Evolutionary conservation across 192 early-diverging fungal species (phyloP).

Genomic region (Haplosporangium gracile): DNA sequence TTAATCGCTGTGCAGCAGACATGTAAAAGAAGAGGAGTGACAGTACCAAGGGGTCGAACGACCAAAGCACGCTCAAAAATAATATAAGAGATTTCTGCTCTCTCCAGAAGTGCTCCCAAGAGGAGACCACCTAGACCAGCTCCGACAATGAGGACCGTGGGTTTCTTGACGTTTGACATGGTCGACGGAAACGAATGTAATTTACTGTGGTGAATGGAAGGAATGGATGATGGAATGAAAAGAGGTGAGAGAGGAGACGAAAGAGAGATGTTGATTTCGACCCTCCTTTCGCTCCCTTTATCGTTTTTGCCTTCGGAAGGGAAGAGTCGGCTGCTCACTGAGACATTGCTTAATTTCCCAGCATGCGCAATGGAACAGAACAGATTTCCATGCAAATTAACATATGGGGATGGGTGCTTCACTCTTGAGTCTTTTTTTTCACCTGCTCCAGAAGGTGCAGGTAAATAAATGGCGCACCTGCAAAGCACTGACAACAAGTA

Average conservation of each 20-base stretch:
- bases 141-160: constrained; percentile 1
- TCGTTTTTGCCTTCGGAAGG: too few species aligned
- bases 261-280: not conserved
- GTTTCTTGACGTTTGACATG: not conserved
- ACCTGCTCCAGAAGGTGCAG: too few species aligned
- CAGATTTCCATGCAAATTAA: too few species aligned
- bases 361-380: too few species aligned
- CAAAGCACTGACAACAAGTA: too few species aligned
- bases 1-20: too few species aligned
- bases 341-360: too few species aligned
- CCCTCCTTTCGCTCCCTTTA: too few species aligned
- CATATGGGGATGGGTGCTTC: too few species aligned
- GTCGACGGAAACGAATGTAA: not conserved
- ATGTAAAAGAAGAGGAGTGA: not conserved
- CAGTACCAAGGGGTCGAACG: not conserved
- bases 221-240: not conserved
- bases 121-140: not conserved
- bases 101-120: not conserved
- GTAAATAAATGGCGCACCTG: too few species aligned
- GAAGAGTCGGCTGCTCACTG: too few species aligned
- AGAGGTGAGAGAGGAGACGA: not conserved
- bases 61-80: not conserved
- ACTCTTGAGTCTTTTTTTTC: too few species aligned
- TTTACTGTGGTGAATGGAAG: not conserved
- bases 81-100: not conserved